A percentile compares a stretch with the other conserved stretches of the same genome.
phyloP scores from a whole-genome alignment of 345 rosid genomes.

The Sapria himalayana region DNA sequence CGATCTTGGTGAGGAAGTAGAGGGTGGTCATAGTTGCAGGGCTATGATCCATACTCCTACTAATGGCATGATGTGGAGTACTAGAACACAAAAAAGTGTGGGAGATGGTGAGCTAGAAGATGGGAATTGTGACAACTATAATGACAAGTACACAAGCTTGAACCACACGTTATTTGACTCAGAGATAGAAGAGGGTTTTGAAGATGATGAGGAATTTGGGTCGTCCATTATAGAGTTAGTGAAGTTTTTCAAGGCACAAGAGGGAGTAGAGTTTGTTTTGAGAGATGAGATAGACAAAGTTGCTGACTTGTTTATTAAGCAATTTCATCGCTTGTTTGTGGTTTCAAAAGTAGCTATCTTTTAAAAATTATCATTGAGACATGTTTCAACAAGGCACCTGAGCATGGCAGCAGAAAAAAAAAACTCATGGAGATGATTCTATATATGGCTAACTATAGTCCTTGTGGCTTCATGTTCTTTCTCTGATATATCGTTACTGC shows the following conservation, averaged over 20 bases:
- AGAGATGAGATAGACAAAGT: constrained; percentile 70
- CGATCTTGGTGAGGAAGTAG: constrained; percentile 5
- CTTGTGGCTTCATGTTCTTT: too few relatives aligned
- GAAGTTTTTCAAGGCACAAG: constrained; percentile 37
- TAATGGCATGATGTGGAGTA: constrained; percentile 7
- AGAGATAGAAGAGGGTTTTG: constrained; percentile 20
- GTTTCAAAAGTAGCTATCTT: constrained; percentile 61
- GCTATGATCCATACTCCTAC: constrained; percentile 15
- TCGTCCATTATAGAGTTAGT: constrained; percentile 60
- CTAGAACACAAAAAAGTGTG: constrained; percentile 1
- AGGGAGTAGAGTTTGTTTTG: constrained; percentile 49
- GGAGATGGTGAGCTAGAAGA: constrained; percentile 1
- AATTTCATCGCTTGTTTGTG: constrained; percentile 44
- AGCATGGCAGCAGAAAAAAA: too few relatives aligned
- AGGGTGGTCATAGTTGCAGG: constrained; percentile 8
- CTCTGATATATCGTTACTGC: too few relatives aligned
- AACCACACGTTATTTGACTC: constrained; percentile 25
- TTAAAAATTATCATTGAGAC: constrained; percentile 47
- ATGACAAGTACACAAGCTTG: constrained; percentile 27
- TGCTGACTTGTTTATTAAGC: constrained; percentile 54
- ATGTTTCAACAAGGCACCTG: constrained; percentile 27
- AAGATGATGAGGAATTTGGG: constrained; percentile 24
- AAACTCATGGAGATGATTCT: too few relatives aligned
- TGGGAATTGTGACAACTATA: constrained; percentile 6
- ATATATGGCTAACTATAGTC: too few relatives aligned